phyloP scores from a whole-genome alignment of 1,284 basidiomycete species.

The Ceratobasidium theobromae region DNA sequence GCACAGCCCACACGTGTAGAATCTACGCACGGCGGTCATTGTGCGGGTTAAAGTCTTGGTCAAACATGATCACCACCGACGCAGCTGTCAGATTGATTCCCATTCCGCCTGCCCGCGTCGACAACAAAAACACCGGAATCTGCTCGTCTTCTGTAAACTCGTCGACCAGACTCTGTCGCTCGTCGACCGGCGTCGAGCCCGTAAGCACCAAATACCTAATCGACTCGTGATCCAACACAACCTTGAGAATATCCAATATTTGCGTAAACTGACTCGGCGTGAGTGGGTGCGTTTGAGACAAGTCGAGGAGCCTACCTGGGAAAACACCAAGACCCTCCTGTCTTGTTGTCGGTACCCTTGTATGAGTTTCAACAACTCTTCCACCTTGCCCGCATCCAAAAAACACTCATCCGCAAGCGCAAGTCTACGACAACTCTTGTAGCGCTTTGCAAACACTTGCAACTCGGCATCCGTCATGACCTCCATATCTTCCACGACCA shows the following conservation, averaged over 20 bases:
- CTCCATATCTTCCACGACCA: constrained; percentile 87
- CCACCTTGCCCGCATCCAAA: constrained; percentile 88
- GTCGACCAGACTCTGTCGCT: constrained; percentile 91
- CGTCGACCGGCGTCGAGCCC: constrained; percentile 91
- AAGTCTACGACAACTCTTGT: constrained; percentile 82
- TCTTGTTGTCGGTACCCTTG: constrained; percentile 67
- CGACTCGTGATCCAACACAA: constrained; percentile 75
- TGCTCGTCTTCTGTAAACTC: constrained; percentile 92
- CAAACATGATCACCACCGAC: constrained; percentile 93
- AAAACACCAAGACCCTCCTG: constrained; percentile 90
- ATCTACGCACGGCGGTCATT: constrained; percentile 48
- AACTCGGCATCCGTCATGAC: constrained; percentile 93
- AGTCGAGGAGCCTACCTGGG: constrained; percentile 60
- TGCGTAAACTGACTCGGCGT: constrained; percentile 75
- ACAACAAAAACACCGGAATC: constrained; percentile 93
- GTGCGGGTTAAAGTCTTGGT: constrained; percentile 95
- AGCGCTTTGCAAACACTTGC: constrained; percentile 75
- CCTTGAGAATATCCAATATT: constrained; percentile 89
- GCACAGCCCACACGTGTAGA: no score
- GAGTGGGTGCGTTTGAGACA: background rate
- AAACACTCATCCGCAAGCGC: constrained; percentile 76
- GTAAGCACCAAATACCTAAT: constrained; percentile 88
- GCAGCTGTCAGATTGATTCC: constrained; percentile 91
- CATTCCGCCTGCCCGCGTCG: constrained; percentile 87
- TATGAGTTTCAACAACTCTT: constrained; percentile 71